Conservation (phyloP, 192 early-diverging fungal species). For the Coemansia sp. region DNA sequence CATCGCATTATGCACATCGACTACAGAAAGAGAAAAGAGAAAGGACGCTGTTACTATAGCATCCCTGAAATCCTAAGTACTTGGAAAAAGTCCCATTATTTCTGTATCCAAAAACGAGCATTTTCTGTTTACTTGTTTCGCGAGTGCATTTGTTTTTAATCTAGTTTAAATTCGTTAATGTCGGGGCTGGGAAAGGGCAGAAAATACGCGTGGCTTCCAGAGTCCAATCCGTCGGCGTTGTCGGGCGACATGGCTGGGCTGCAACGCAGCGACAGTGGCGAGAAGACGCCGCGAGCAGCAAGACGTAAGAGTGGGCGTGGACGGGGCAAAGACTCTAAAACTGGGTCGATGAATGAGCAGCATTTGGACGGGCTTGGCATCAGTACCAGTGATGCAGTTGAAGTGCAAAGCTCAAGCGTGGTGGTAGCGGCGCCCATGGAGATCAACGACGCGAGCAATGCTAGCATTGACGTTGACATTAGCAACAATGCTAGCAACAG, state of each 20-base stretch:
- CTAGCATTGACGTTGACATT: background rate
- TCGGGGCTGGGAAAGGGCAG: conserved; percentile 38
- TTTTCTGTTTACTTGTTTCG: no score
- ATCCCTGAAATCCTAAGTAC: no score
- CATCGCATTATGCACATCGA: conserved; percentile 25
- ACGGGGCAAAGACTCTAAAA: conserved; percentile 8
- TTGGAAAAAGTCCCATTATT: no score
- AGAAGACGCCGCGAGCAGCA: conserved; percentile 12
- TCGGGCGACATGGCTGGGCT: conserved; percentile 30
- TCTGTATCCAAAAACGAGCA: no score
- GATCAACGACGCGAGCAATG: background rate
- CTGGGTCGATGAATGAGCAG: background rate
- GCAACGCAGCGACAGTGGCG: conserved; percentile 23
- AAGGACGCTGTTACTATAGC: background rate
- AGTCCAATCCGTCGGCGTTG: conserved; percentile 46
- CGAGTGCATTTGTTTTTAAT: background rate
- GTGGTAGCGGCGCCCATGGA: no score
- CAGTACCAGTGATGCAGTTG: background rate
- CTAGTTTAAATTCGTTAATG: conserved; percentile 10
- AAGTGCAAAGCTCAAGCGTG: background rate
- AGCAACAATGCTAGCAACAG: background rate
- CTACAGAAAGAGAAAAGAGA: background rate
- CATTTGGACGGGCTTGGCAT: background rate
- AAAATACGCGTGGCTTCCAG: conserved; percentile 56
- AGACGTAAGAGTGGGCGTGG: conserved; percentile 1